Evolutionary conservation across 495 filamentous ascomycete species (phyloP), one percentile per base, ranked within the genome.

Genomic region (Xylaria nigripes): DNA sequence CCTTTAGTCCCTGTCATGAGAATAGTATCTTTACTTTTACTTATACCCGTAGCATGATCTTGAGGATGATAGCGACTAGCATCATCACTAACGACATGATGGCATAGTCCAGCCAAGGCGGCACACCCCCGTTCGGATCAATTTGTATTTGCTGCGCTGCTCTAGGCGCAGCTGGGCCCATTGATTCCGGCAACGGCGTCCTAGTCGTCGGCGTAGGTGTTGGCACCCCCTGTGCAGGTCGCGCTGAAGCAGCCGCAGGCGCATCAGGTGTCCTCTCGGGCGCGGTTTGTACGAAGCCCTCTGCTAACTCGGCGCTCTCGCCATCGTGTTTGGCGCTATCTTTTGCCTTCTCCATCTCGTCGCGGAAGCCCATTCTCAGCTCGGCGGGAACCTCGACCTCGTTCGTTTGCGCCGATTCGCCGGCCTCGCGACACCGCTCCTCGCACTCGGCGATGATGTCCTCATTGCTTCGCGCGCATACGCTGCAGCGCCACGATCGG

Each of bases 381-480:
- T 81, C 75, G 32, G 77, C 70, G 3, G 85, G 79, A 19, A 83
- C 66, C 55, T 73, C 64, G 3, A 81, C 74, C 55, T 81, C 81
- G 23, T 74, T 63, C 45, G 65, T 62, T 36, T 46, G 44, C 6
- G 54, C 41, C 16, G 64, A 72, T 21, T 61, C 70, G 22, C 69
- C 70, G 29, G 73, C 70, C 68, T 82, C 79, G 58, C 64, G 60
- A 59, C 76, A 82, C 40, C 64, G 67, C 55, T 73, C 81, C 69
- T 83, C 82, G 61, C 81, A 77, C 72, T 84, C 86, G 48, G 59
- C 64, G 57, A 96, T 76, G 21, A 90, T 82, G 61, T 87, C 86
- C 50, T 70, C 76, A 66, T 96, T 95, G 10, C 66, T 79, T 68
- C 69, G 76, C 18, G 72, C 78, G 63, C 90, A 94, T 13, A 69